phyloP scores from a whole-genome alignment of 495 filamentous ascomycete species.

The Tuber calosporum region DNA sequence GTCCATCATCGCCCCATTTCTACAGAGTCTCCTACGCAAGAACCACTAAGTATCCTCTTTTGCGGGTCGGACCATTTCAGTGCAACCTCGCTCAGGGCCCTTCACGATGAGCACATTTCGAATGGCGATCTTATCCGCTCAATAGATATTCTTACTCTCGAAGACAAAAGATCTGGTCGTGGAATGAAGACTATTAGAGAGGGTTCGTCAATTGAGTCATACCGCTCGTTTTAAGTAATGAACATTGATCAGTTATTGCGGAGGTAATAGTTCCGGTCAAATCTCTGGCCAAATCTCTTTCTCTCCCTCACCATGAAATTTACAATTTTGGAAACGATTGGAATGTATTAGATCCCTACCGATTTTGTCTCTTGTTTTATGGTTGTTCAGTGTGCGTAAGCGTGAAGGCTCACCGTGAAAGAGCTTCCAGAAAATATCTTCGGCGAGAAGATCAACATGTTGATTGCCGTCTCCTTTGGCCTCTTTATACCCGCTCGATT shows the following conservation, averaged over 20 bases:
- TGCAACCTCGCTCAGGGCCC: conserved; percentile 64
- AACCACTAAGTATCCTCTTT: conserved; percentile 83
- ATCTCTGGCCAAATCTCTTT: conserved; percentile 54
- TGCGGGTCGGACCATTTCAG: conserved; percentile 94
- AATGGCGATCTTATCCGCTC: conserved; percentile 59
- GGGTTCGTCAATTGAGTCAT: conserved; percentile 47
- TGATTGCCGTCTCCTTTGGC: conserved; percentile 94
- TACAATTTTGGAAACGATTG: conserved; percentile 70
- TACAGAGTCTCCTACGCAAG: neutral
- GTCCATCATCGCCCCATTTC: conserved; percentile 20
- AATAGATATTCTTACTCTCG: conserved; percentile 80
- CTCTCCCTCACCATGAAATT: conserved; percentile 62
- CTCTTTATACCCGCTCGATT: conserved; percentile 75
- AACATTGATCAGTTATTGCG: conserved; percentile 12
- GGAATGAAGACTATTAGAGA: conserved; percentile 63
- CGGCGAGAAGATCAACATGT: conserved; percentile 53
- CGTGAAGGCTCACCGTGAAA: conserved; percentile 18
- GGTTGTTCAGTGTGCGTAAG: neutral
- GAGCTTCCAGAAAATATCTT: conserved; percentile 24
- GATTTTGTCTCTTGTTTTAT: neutral
- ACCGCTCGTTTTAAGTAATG: conserved; percentile 12
- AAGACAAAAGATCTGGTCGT: conserved; percentile 66
- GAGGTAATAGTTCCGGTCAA: conserved; percentile 62
- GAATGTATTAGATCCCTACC: conserved; percentile 50
- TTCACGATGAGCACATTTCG: conserved; percentile 55